Evolutionary conservation across 169 alveolate genomes (phyloP).

Genomic region (Plasmodium ovale): DNA sequence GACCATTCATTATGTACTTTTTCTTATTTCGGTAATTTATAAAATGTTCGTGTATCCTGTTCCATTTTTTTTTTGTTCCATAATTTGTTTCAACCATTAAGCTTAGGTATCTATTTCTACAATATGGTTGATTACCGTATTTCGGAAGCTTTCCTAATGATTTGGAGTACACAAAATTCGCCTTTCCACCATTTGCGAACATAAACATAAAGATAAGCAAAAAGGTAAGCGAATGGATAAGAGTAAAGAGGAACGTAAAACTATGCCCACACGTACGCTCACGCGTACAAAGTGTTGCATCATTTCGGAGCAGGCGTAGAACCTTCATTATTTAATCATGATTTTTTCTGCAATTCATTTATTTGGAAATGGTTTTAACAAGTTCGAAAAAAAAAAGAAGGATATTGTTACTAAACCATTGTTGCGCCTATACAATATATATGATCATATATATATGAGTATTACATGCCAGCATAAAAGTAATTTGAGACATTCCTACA

Average conservation of each 20-base stretch:
- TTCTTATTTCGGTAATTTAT: not conserved
- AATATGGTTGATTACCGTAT: not conserved
- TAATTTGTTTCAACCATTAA: constrained; percentile 8
- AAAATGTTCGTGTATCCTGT: constrained; percentile 8
- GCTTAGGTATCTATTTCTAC: not conserved
- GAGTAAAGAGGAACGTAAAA: too few species aligned
- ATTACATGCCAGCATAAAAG: too few species aligned
- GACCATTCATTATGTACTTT: not conserved
- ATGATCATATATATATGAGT: not conserved
- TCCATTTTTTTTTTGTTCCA: constrained; percentile 4
- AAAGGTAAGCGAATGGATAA: too few species aligned
- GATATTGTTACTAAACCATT: not conserved
- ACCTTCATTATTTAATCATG: constrained; percentile 10
- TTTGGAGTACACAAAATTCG: not conserved
- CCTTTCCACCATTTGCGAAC: constrained; percentile 1
- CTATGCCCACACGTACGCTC: too few species aligned
- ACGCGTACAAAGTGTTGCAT: not conserved
- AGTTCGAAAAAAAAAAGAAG: too few species aligned
- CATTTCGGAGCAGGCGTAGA: not conserved
- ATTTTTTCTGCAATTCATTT: too few species aligned
- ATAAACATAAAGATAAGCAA: too few species aligned
- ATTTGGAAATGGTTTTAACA: too few species aligned
- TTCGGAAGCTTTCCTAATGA: not conserved
- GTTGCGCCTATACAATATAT: not conserved
- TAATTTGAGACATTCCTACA: too few species aligned